These are phyloP conservation scores for Cutaneotrichosporon cutaneum DNA, from an alignment of 1,284 basidiomycete genomes.

Conservation along the genomic window DNA sequence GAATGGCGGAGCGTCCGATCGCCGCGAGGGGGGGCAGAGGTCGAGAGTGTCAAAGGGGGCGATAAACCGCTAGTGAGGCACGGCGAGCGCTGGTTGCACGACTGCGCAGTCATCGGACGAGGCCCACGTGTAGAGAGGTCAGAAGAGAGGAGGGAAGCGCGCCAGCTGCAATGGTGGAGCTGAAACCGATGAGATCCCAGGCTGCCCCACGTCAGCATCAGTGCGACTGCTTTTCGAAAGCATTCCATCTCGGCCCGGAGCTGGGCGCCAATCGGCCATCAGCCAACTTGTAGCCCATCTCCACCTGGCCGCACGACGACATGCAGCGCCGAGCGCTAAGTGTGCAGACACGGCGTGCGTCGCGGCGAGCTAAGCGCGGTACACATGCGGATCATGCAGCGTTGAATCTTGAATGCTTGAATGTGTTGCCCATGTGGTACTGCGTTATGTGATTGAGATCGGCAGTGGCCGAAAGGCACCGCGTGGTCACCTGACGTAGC, in stretches of 20 bases:
- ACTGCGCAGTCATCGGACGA: too few species aligned
- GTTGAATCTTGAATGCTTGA: too few species aligned
- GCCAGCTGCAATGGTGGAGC: too few species aligned
- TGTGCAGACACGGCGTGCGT: neutral
- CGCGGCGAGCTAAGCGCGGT: neutral
- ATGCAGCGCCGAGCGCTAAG: neutral
- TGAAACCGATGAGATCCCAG: too few species aligned
- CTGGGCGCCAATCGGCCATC: neutral
- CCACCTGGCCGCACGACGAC: too few species aligned
- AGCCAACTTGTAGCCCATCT: too few species aligned
- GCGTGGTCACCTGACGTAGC: neutral
- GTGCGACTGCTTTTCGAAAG: too few species aligned
- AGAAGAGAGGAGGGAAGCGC: too few species aligned
- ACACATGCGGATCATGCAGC: neutral
- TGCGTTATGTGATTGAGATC: neutral
- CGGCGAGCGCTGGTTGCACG: neutral
- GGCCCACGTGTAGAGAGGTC: too few species aligned
- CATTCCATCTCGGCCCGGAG: neutral
- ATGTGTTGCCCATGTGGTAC: too few species aligned
- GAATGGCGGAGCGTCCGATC: neutral
- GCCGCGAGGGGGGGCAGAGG: neutral
- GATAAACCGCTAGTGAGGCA: neutral
- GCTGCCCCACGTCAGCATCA: too few species aligned
- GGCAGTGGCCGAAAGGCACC: neutral
- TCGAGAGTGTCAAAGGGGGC: neutral